These are phyloP conservation scores for Penicillium sp. DNA, from an alignment of 2,329 filamentous ascomycete species.

Conservation along the genomic window DNA sequence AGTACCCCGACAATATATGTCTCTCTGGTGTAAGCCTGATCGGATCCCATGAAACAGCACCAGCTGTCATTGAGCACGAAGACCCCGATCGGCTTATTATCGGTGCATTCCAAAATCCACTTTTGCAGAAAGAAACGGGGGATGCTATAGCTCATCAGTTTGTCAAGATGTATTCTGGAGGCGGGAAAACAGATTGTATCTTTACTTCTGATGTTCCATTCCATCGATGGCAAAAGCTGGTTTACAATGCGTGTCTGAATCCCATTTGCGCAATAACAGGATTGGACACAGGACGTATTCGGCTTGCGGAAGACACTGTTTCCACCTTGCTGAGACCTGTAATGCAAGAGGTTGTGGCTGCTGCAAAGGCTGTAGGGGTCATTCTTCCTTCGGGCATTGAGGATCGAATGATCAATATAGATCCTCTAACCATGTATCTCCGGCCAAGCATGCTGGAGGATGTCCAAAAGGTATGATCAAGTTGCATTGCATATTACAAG, in stretches of 20 bases:
- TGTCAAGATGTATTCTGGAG: conserved; percentile 45
- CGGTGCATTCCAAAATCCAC: conserved; percentile 47
- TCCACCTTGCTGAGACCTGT: conserved; percentile 52
- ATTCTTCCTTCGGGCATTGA: too few species aligned
- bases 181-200: conserved; percentile 45
- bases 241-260: conserved; percentile 56
- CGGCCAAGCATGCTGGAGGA: too few species aligned
- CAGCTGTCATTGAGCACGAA: conserved; percentile 54
- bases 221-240: conserved; percentile 42
- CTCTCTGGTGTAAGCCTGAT: conserved; percentile 56
- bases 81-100: conserved; percentile 52
- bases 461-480: too few species aligned
- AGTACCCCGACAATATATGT: conserved; percentile 54
- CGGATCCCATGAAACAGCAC: conserved; percentile 49
- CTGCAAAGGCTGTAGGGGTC: background rate
- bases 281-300: conserved; percentile 53
- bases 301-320: conserved; percentile 45
- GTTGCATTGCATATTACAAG: too few species aligned
- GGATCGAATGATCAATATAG: too few species aligned
- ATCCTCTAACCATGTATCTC: too few species aligned
- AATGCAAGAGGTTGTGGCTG: conserved; percentile 43
- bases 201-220: conserved; percentile 36
- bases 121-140: conserved; percentile 21
- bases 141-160: too few species aligned
- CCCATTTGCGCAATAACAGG: conserved; percentile 53